Evolutionary conservation across 192 early-diverging fungal genomes (phyloP), one percentile per base, ranked within the genome.

Genomic region (Pilaira anomala): DNA sequence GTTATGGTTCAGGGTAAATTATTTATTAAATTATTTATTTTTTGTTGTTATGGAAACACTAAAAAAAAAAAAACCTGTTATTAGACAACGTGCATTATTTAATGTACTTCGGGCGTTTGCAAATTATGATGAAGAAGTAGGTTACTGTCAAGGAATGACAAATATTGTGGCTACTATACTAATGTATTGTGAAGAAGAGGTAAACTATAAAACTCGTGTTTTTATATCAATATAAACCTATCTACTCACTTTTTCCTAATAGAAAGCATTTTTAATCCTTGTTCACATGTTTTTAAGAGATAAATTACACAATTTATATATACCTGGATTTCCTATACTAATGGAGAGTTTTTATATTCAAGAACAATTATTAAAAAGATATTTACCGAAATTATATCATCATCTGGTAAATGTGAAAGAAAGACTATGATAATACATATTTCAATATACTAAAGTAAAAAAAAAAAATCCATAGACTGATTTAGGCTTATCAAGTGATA

Each of bases 61-160:
- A 41, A 26, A 29, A 39, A 29, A 22, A 48, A 48, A 21, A 21
- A 46, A 16, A 56, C n/a, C 12, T 39, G 21, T 25, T 53, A 25
- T 29, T 67, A 84, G 90, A 9, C 92, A 93, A 76, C 81, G 85
- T 53, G 65, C 79, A n/a, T 74, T 93, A 42, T 91, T 91, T 63
- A 87, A 92, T 62, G 83, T 94, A 2, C 61, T 92, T 21, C 83
- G 88, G 57, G 90, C 91, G 3, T 93, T 92, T 63, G 78, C 85
- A 2, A 71, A 84, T 41, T 92, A 86, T 62, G 91, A 94, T 69
- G 50, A 74, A 22, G 83, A 88, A 56, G 83, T 94, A 51, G 92
- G 92, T 41, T 94, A 93, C 62, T 94, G 92, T 63, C 92, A 94
- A 77, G 92, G 92, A 6, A 88, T 94, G 72, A 80, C 91, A 3